Evolutionary conservation across 78 protist species (phyloP), one percentile per base, ranked within the genome.

Genomic region (Dictyostelium intermedium): DNA sequence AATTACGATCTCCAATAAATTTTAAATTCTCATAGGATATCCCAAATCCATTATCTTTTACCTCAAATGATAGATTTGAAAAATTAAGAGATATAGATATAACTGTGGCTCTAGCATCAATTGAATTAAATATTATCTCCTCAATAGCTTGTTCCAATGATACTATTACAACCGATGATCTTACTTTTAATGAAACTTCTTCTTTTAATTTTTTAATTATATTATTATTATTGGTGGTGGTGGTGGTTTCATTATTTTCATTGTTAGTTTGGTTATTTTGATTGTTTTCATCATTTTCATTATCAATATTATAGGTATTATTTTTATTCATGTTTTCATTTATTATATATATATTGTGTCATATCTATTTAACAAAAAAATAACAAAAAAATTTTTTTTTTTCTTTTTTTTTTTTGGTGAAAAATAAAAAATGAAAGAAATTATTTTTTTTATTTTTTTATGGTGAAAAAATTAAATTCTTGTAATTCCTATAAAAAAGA

Each of bases 91-190:
- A 41, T 2, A 89, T 30, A 3, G 18, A 10, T 30, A 89, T 80
- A 4, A 10, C 16, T 14, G 61, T 78, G 11, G 87, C 80, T 66
- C 27, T 9, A 0, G 93, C 85, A 80, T 89, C 93, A 23, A 89
- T 89, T 2, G 93, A 53, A 69, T 89, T 89, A 18, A 74, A 80
- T 10, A 89, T 78, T 8, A 89, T n/a, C 70, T 89, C 93, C 20
- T 89, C 93, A 6, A 89, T 50, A 5, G 93, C 93, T 18, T 89
- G 93, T 7, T 89, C 93, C 25, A 74, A 78, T 23, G 81, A 45
- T 1, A 89, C 82, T 10, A 89, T 80, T 13, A 56, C 34, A 6
- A 69, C 41, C 9, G 84, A 50, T 25, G 93, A 89, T 16, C 93
- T 78, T 5, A 89, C 76, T 14, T 53, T 80, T 47, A 39, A 16